A percentile compares a stretch with the other conserved stretches of the same genome.
Conservation (phyloP, 768 basidiomycete genomes). For the Pleurotus salmoneostramineus region DNA sequence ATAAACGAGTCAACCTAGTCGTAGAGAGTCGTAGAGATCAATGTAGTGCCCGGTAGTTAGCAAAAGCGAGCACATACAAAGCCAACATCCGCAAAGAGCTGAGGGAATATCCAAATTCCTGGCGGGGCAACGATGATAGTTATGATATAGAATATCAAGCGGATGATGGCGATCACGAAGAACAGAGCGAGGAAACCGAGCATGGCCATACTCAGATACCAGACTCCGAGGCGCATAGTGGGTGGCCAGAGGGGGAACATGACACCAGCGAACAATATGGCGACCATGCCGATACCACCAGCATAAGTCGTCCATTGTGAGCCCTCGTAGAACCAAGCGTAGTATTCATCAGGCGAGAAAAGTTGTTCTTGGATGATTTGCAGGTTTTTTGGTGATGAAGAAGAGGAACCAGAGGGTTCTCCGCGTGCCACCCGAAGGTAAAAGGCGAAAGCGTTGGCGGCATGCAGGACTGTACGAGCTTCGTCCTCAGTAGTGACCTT, state of each 20-base stretch:
- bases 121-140: slow-evolving; percentile 83
- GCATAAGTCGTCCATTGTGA: slow-evolving; percentile 92
- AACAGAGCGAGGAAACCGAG: slow-evolving; percentile 87
- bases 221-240: slow-evolving; percentile 88
- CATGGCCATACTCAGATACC: slow-evolving; percentile 89
- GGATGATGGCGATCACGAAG: slow-evolving; percentile 85
- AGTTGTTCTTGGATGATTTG: slow-evolving; percentile 78
- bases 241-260: slow-evolving; percentile 99
- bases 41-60: not conserved
- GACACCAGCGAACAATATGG: slow-evolving; percentile 90
- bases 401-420: slow-evolving; percentile 54
- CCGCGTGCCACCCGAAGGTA: slow-evolving; percentile 90
- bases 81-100: slow-evolving; percentile 96
- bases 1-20: slow-evolving; percentile 95
- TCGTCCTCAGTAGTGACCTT: slow-evolving; percentile 72
- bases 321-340: slow-evolving; percentile 96
- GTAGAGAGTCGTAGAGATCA: not conserved
- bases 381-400: slow-evolving; percentile 75
- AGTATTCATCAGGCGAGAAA: slow-evolving; percentile 80
- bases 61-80: slow-evolving; percentile 63
- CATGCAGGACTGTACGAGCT: slow-evolving; percentile 62
- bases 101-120: slow-evolving; percentile 99
- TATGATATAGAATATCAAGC: slow-evolving; percentile 90
- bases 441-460: slow-evolving; percentile 81
- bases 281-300: slow-evolving; percentile 88